Percentiles rank a stretch among this genome's conserved stretches.
Conservation (phyloP, 257 asterid genomes). For the Schizonepeta tenuifolia region DNA sequence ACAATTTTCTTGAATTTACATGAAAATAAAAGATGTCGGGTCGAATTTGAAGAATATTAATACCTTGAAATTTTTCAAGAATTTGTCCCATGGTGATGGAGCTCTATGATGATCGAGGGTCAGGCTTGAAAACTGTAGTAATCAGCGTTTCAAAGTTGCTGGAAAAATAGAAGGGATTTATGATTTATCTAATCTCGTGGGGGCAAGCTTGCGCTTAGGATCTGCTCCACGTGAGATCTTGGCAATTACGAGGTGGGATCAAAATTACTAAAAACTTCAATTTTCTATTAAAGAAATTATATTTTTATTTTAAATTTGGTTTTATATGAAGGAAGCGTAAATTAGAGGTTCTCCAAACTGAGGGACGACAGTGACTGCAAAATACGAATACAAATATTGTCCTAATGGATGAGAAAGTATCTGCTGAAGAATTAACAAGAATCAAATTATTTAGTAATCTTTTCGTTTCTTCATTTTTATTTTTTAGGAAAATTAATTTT, state of each 20-base stretch:
- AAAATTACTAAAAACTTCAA: not conserved
- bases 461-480: no score
- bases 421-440: not conserved
- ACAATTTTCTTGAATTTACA: not conserved
- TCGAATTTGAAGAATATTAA: not conserved
- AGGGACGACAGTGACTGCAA: slow-evolving; percentile 19
- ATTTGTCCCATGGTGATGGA: slow-evolving; percentile 69
- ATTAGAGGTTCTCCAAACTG: not conserved
- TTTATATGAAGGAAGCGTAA: slow-evolving; percentile 19
- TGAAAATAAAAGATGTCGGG: not conserved
- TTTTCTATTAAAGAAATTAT: slow-evolving; percentile 1
- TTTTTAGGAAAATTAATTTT: no score
- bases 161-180: not conserved
- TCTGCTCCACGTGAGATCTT: slow-evolving; percentile 39
- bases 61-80: slow-evolving; percentile 78
- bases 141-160: not conserved
- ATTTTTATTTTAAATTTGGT: not conserved
- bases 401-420: not conserved
- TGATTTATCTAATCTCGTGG: slow-evolving; percentile 1
- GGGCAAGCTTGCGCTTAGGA: slow-evolving; percentile 38
- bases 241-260: slow-evolving; percentile 30
- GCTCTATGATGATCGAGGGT: slow-evolving; percentile 3
- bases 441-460: no score
- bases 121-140: not conserved
- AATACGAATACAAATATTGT: not conserved